These are phyloP conservation scores for Clohesyomyces aquaticus DNA, from an alignment of 495 filamentous ascomycete species.

Conservation along the genomic window DNA sequence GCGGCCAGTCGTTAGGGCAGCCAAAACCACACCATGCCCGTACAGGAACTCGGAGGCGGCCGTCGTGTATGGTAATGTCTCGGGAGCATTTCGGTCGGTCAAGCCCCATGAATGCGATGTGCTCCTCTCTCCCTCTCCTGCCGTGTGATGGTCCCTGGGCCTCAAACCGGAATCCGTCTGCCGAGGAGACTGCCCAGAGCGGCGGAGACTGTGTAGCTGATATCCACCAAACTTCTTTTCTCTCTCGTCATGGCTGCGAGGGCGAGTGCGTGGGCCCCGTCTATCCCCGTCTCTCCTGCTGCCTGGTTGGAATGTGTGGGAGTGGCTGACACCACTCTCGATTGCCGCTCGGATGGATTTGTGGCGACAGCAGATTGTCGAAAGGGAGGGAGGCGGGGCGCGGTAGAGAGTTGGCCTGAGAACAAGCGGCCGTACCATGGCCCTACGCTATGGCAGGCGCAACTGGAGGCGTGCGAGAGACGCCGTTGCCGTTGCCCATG, in stretches of 20 bases:
- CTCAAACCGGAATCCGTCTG: too few species aligned
- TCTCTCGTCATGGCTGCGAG: too few species aligned
- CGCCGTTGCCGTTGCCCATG: too few species aligned
- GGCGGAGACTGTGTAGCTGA: too few species aligned
- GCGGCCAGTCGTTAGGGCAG: slow-evolving; percentile 69
- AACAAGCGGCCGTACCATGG: slow-evolving; percentile 14
- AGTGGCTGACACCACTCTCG: slow-evolving; percentile 55
- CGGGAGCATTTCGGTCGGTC: slow-evolving; percentile 3
- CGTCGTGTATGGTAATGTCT: slow-evolving; percentile 70
- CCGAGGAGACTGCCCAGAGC: too few species aligned
- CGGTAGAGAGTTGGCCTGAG: neutral
- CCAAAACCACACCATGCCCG: slow-evolving; percentile 77
- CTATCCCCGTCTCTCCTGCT: too few species aligned
- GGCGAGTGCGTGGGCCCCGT: too few species aligned
- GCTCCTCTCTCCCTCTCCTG: too few species aligned
- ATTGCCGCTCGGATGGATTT: slow-evolving; percentile 63
- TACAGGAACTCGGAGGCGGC: slow-evolving; percentile 92
- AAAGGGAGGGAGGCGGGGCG: neutral
- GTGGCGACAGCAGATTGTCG: slow-evolving; percentile 43
- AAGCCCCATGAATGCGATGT: too few species aligned
- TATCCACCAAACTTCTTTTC: too few species aligned
- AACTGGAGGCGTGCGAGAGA: neutral
- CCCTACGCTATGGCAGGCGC: neutral
- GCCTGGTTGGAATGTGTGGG: slow-evolving; percentile 30
- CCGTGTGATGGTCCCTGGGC: too few species aligned